Conservation (phyloP, 768 basidiomycete genomes). For the Clavulina sp. region DNA sequence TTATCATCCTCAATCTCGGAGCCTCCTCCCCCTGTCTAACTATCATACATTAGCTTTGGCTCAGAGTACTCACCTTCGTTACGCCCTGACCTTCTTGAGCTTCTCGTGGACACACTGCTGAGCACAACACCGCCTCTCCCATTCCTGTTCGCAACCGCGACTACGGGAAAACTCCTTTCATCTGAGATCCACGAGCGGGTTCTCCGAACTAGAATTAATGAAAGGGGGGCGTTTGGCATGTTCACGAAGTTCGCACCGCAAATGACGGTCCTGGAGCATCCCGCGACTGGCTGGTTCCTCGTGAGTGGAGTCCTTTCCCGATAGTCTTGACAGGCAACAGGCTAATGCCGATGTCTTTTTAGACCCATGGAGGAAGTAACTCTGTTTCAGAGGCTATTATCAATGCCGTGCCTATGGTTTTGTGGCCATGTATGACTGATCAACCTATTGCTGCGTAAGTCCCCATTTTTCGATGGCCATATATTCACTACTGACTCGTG, state of each 20-base stretch:
- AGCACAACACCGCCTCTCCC: neutral
- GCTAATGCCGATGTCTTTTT: neutral
- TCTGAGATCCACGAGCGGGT: too few relatives aligned
- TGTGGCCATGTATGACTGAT: slow-evolving; percentile 1
- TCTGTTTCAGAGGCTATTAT: neutral
- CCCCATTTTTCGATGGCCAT: neutral
- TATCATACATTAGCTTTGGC: neutral
- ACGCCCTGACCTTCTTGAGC: neutral
- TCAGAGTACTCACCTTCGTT: neutral
- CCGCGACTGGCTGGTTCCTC: neutral
- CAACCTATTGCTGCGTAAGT: neutral
- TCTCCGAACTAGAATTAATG: neutral
- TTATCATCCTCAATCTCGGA: neutral
- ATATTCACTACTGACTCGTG: neutral
- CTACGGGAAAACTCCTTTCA: neutral
- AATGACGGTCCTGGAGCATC: neutral
- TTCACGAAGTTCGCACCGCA: neutral
- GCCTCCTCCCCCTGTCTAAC: neutral
- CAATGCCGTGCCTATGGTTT: neutral
- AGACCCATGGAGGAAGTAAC: neutral
- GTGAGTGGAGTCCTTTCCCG: neutral
- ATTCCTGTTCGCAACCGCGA: neutral
- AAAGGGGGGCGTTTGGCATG: neutral
- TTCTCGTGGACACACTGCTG: neutral
- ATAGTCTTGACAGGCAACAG: neutral